Evolutionary conservation across 2,329 filamentous ascomycete species (phyloP).

Genomic region (Neopestalotiopsis sp.): DNA sequence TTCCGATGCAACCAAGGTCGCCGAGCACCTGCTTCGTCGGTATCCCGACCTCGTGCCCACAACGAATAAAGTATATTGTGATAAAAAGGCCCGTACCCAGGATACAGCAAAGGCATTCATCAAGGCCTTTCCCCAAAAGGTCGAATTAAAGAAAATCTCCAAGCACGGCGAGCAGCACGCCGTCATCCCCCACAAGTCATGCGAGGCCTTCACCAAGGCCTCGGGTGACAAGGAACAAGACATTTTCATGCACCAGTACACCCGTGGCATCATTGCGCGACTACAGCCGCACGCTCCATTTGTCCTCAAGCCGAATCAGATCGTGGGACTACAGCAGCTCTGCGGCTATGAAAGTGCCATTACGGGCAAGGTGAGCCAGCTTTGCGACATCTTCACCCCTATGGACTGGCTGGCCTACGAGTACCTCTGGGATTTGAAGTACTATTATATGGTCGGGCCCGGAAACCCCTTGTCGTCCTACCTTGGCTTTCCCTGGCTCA

Average conservation of each 20-base stretch:
- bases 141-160: background rate
- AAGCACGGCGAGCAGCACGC: slow-evolving; percentile 52
- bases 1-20: slow-evolving; percentile 63
- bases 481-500: slow-evolving; percentile 70
- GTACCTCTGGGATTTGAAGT: slow-evolving; percentile 66
- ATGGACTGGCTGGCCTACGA: slow-evolving; percentile 70
- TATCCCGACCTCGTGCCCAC: slow-evolving; percentile 61
- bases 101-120: slow-evolving; percentile 64
- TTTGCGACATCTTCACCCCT: slow-evolving; percentile 65
- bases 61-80: slow-evolving; percentile 60
- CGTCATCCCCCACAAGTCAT: slow-evolving; percentile 69
- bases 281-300: slow-evolving; percentile 60
- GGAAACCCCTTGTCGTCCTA: slow-evolving; percentile 61
- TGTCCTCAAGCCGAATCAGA: slow-evolving; percentile 66
- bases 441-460: slow-evolving; percentile 70
- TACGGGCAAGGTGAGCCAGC: slow-evolving; percentile 59
- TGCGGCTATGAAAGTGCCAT: slow-evolving; percentile 73
- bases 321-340: slow-evolving; percentile 69
- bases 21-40: slow-evolving; percentile 62
- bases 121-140: slow-evolving; percentile 46
- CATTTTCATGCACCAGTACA: slow-evolving; percentile 59
- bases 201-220: slow-evolving; percentile 61
- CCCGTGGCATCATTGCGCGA: slow-evolving; percentile 63
- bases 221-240: slow-evolving; percentile 58
- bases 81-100: slow-evolving; percentile 65